A percentile compares a stretch with the other conserved stretches of the same genome.
phyloP scores from a whole-genome alignment of 2,329 filamentous ascomycete species.

The Keithomyces neogunnii region DNA sequence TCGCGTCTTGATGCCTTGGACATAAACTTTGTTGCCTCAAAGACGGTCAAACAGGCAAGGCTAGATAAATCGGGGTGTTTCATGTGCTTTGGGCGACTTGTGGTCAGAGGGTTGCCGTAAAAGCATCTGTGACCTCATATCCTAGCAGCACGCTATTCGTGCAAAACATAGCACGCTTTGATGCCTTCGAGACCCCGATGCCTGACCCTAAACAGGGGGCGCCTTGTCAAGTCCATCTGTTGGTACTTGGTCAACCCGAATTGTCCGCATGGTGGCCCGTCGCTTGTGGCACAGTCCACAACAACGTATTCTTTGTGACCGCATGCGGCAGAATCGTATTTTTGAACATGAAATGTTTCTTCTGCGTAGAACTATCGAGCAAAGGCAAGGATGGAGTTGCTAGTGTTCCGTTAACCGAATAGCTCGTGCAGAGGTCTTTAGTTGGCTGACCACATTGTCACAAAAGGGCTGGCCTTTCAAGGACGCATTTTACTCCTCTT shows the following conservation, averaged over 20 bases:
- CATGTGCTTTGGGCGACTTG: slow-evolving; percentile 7
- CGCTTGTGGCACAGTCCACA: slow-evolving; percentile 6
- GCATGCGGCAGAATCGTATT: slow-evolving; percentile 10
- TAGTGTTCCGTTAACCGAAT: not conserved
- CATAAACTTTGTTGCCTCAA: slow-evolving; percentile 2
- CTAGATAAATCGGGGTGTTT: slow-evolving; percentile 2
- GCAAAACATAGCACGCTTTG: slow-evolving; percentile 5
- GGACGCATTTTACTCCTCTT: not conserved
- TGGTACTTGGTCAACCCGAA: slow-evolving; percentile 7
- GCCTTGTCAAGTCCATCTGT: slow-evolving; percentile 7
- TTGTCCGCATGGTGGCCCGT: slow-evolving; percentile 9
- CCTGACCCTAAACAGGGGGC: slow-evolving; percentile 9
- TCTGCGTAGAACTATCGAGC: not conserved
- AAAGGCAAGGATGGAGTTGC: not conserved
- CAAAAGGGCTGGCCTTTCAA: not conserved
- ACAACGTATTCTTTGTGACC: slow-evolving; percentile 10
- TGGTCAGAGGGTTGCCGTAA: not conserved
- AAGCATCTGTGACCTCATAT: slow-evolving; percentile 1
- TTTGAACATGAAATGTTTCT: slow-evolving; percentile 1
- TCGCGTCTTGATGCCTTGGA: not conserved
- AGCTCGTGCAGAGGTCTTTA: not conserved
- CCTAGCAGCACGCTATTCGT: slow-evolving; percentile 2
- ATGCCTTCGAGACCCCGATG: slow-evolving; percentile 4
- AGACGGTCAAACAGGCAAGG: slow-evolving; percentile 1
- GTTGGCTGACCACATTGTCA: not conserved